These are phyloP conservation scores for Penicillium ucsense DNA, from an alignment of 495 filamentous ascomycete species.

Conservation along the genomic window DNA sequence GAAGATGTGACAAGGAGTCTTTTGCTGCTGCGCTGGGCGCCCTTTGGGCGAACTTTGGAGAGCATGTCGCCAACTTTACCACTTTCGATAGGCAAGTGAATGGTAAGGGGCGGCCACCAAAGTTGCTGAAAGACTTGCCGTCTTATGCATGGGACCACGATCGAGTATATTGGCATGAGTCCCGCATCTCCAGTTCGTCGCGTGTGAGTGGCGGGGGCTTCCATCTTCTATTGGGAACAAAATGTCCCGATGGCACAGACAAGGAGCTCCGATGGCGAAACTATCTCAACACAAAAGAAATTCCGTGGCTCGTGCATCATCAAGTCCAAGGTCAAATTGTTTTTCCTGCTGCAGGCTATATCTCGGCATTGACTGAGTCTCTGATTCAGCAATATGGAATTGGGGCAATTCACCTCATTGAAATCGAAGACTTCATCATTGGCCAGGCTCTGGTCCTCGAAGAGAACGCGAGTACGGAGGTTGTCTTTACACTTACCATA, in stretches of 20 bases:
- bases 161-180: slow-evolving; percentile 38
- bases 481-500: slow-evolving; percentile 26
- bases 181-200: slow-evolving; percentile 21
- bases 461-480: slow-evolving; percentile 36
- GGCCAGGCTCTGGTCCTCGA: slow-evolving; percentile 40
- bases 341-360: slow-evolving; percentile 52
- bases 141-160: slow-evolving; percentile 44
- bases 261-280: slow-evolving; percentile 27
- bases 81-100: slow-evolving; percentile 1
- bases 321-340: slow-evolving; percentile 33
- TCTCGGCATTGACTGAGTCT: slow-evolving; percentile 49
- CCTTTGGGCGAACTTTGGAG: slow-evolving; percentile 37
- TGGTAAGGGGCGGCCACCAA: not conserved
- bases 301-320: slow-evolving; percentile 35
- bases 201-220: slow-evolving; percentile 6
- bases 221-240: slow-evolving; percentile 26
- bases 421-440: slow-evolving; percentile 31
- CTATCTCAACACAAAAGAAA: slow-evolving; percentile 19
- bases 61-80: slow-evolving; percentile 9
- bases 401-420: slow-evolving; percentile 15
- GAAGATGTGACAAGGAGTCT: slow-evolving; percentile 23
- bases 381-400: slow-evolving; percentile 8
- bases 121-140: slow-evolving; percentile 32
- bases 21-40: slow-evolving; percentile 40
- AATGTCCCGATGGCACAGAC: slow-evolving; percentile 8